These are phyloP conservation scores for Diaporthe citrichinensis DNA, from an alignment of 2,329 filamentous ascomycete genomes.

Conservation along the genomic window DNA sequence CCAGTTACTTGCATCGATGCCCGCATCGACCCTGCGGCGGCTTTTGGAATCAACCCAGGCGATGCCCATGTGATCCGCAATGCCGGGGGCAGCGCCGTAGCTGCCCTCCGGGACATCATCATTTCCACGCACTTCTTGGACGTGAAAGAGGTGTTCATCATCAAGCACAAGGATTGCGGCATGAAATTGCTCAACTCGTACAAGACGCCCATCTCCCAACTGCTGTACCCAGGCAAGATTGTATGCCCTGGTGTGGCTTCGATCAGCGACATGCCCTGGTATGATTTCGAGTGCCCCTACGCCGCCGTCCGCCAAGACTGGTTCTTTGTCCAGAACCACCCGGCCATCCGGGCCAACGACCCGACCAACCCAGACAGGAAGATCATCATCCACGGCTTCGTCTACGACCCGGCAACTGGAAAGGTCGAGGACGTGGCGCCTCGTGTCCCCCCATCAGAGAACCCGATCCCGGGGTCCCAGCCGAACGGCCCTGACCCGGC, in stretches of 20 bases:
- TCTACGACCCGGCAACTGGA: constrained; percentile 2
- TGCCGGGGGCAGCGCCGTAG: constrained; percentile 75
- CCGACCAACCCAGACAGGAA: background rate
- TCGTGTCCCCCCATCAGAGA: background rate
- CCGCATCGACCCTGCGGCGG: constrained; percentile 76
- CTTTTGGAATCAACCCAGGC: constrained; percentile 79
- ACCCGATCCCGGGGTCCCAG: constrained; percentile 13
- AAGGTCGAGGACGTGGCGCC: background rate
- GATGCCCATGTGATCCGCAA: constrained; percentile 87
- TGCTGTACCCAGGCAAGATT: background rate
- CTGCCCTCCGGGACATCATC: constrained; percentile 81
- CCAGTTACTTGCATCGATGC: constrained; percentile 89
- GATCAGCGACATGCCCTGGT: constrained; percentile 1
- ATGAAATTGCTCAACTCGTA: constrained; percentile 58
- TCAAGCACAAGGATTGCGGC: constrained; percentile 84
- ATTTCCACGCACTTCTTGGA: constrained; percentile 85
- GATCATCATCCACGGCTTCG: background rate
- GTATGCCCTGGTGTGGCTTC: constrained; percentile 12
- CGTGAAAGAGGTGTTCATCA: constrained; percentile 79
- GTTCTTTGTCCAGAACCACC: constrained; percentile 28
- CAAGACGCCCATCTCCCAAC: background rate
- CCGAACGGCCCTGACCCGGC: constrained; percentile 2
- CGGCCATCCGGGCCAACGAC: constrained; percentile 1
- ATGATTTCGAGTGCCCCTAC: background rate
- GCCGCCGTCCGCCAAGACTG: constrained; percentile 6